Evolutionary conservation across 768 basidiomycete species (phyloP), one percentile per base, ranked within the genome.

Genomic region (Russula compacta): DNA sequence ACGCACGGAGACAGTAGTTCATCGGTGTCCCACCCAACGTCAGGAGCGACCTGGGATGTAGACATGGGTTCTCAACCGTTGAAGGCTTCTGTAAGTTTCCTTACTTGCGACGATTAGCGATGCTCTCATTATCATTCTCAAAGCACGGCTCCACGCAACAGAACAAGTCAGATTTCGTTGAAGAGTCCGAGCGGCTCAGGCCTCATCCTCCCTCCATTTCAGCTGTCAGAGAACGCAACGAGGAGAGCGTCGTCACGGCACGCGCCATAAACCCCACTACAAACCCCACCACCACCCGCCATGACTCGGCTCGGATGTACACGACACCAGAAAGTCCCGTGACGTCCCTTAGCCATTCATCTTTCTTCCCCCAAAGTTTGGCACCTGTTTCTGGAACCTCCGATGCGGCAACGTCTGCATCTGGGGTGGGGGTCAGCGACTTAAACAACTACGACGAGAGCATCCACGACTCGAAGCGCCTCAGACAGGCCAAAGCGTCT

Each of bases 221-320:
- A 17, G 57, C 66, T 2, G 32, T 39, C 21, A 56, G 60, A 53
- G 56, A 61, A 1, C 17, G 40, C 3, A 61, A 58, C 58, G 60
- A 66, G n/a, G 42, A 42, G 12, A 65, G 60, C 51, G 55, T 64
- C 56, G 29, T 66, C 57, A 61, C 65, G 60, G 24, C 24, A 29
- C 56, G 44, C 35, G 57, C 64, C 17, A 15, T 56, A 1, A 64
- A 61, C 39, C 65, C 66, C 3, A 4, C 63, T n/a, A n/a, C n/a
- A n/a, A n/a, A n/a, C n/a, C n/a, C n/a, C n/a, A n/a, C n/a, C n/a
- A n/a, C n/a, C n/a, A n/a, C n/a, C n/a, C n/a, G n/a, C n/a, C n/a
- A n/a, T n/a, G n/a, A n/a, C n/a, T n/a, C n/a, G n/a, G n/a, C 36
- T 59, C 64, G 24, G 53, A 66, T 66, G 66, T 64, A 65, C 51